These are phyloP conservation scores for Zygoascus biomembranicola DNA, from an alignment of 805 yeast species.

Conservation along the genomic window DNA sequence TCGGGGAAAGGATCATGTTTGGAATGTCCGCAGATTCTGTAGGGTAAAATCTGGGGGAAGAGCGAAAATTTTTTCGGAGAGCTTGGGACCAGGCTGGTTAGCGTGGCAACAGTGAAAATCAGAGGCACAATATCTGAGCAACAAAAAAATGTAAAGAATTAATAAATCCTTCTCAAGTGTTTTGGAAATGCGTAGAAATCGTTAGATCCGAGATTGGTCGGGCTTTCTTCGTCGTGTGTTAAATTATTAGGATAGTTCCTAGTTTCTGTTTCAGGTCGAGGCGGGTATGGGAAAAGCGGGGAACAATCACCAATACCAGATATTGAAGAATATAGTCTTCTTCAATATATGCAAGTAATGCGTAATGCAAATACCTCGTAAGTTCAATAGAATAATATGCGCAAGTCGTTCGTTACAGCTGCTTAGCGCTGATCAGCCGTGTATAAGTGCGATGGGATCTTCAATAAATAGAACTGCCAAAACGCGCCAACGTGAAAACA, in stretches of 20 bases:
- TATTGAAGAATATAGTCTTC: not conserved
- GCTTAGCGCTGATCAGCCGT: not conserved
- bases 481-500: not conserved
- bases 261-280: too few species aligned
- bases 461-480: not conserved
- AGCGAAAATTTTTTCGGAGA: not conserved
- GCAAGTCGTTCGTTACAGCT: not conserved
- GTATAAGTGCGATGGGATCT: not conserved
- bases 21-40: not conserved
- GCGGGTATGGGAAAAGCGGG: too few species aligned
- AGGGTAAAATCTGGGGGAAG: not conserved
- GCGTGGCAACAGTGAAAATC: not conserved
- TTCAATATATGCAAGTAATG: not conserved
- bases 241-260: too few species aligned
- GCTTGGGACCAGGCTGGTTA: not conserved
- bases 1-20: conserved; percentile 3
- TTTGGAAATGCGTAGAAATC: too few species aligned
- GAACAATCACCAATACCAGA: too few species aligned
- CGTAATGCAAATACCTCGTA: not conserved
- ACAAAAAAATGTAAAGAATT: not conserved
- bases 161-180: too few species aligned
- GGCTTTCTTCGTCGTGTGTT: too few species aligned
- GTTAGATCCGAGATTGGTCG: too few species aligned
- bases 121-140: not conserved
- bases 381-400: not conserved